Conservation (phyloP, 2,329 filamentous ascomycete genomes). For the Beauveria sp. region DNA sequence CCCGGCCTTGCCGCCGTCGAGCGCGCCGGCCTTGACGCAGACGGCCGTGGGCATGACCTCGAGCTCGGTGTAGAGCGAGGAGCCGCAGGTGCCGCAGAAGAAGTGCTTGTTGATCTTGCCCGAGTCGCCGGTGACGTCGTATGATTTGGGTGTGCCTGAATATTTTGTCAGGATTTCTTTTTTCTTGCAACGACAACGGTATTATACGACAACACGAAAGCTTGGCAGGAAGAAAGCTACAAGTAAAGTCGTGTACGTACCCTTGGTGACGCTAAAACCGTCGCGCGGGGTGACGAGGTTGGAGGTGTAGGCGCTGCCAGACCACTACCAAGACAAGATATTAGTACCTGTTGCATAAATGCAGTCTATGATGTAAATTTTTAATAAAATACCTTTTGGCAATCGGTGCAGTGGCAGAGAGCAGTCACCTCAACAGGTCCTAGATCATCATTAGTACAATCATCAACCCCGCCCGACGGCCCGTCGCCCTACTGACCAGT, state of each 20-base stretch:
- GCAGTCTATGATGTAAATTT: too few relatives aligned
- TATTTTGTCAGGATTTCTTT: background rate
- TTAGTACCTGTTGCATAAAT: background rate
- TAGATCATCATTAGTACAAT: slow-evolving; percentile 23
- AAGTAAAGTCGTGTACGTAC: slow-evolving; percentile 17
- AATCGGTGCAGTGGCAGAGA: slow-evolving; percentile 46
- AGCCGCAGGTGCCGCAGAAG: slow-evolving; percentile 47
- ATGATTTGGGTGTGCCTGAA: slow-evolving; percentile 38
- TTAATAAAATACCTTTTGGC: slow-evolving; percentile 39
- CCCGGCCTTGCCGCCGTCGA: slow-evolving; percentile 40
- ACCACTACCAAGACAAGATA: slow-evolving; percentile 27
- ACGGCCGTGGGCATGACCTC: slow-evolving; percentile 44
- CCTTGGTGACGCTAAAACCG: slow-evolving; percentile 41
- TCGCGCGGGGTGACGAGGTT: slow-evolving; percentile 42
- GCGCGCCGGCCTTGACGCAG: slow-evolving; percentile 42
- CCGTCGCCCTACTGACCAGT: slow-evolving; percentile 19
- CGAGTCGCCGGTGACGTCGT: slow-evolving; percentile 37
- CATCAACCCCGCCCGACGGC: background rate
- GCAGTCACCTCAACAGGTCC: slow-evolving; percentile 31
- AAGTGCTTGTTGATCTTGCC: slow-evolving; percentile 50
- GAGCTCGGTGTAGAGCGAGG: slow-evolving; percentile 41
- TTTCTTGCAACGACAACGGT: background rate
- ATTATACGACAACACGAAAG: too few relatives aligned
- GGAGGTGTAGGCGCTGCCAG: slow-evolving; percentile 46
- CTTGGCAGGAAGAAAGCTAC: background rate